Conservation (phyloP, 768 basidiomycete species). For the Amanita molliuscula region DNA sequence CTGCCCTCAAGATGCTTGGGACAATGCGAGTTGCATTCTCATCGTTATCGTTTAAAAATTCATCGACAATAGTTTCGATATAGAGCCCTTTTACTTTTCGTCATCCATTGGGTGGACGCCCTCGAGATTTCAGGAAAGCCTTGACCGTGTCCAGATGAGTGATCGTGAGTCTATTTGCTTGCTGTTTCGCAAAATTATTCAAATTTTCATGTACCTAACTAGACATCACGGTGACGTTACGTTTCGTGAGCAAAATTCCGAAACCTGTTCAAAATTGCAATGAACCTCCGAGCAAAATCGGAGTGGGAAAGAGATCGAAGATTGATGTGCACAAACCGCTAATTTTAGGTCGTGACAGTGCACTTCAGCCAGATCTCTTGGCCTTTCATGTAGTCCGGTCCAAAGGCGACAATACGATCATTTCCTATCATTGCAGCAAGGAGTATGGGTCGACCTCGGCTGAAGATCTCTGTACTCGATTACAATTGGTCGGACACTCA, state of each 20-base stretch:
- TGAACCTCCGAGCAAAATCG: background rate
- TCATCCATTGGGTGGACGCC: constrained; percentile 62
- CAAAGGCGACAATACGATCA: constrained; percentile 32
- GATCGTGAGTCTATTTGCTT: constrained; percentile 34
- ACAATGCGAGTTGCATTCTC: constrained; percentile 26
- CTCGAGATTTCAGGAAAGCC: constrained; percentile 47
- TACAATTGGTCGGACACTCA: constrained; percentile 37
- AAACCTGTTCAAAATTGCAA: background rate
- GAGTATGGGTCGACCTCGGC: constrained; percentile 29
- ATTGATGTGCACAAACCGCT: constrained; percentile 25
- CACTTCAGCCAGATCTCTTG: constrained; percentile 27
- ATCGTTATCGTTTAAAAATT: background rate
- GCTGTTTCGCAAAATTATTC: background rate
- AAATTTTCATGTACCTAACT: background rate
- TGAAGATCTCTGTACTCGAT: constrained; percentile 30
- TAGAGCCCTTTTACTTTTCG: constrained; percentile 61
- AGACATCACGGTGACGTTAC: constrained; percentile 51
- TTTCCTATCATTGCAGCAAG: constrained; percentile 34
- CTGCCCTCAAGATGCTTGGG: constrained; percentile 52
- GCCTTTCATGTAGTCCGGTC: constrained; percentile 38
- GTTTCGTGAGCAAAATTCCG: constrained; percentile 37
- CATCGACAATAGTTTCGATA: constrained; percentile 28
- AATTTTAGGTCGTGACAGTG: constrained; percentile 16
- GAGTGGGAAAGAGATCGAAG: background rate
- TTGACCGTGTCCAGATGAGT: constrained; percentile 19